Base-by-base conservation (phyloP, 2,329 filamentous ascomycete species). In the Hymenoscyphus infarciens region DNA sequence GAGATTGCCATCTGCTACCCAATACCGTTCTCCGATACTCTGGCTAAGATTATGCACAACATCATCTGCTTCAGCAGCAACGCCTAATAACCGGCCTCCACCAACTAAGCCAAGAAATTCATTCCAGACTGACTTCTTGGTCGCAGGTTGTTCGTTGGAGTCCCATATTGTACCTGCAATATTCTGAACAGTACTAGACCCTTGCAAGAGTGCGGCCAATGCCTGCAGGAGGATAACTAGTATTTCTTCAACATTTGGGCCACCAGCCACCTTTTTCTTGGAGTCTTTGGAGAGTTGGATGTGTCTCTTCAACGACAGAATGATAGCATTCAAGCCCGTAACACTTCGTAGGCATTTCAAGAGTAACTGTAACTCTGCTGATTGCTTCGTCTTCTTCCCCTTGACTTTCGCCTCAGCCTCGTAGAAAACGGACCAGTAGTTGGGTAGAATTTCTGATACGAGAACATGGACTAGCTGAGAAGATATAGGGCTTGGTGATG, bases 401-500 rank as follows among this genome's bases (percentile, higher is more conserved):
- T 31, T 67, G 63, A 29, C 6, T 1, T 66, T 64, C 3, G 25
- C 72, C 74, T 72, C 64, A n/a, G 77, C 77, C 62, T 83, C 81
- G 42, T 79, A 76, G 16, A 94, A 72, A 8, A 85, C 71, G 2
- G 80, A 73, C 94, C 95, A 98, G 75, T 94, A 96, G 72, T 93
- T 90, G 1, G 91, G 90, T 7, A 92, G 79, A 29, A 90, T 92
- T 35, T 87, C 84, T 16, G 83, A 87, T 63, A 96, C 86, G 39
- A 99, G 77, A 2, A 85, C 78, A 71, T 92, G 87, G 59, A 94
- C 80, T 35, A 97, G 84, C 69, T 92, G 90, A 22, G 91, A 87
- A 62, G 87, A 84, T 64, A 85, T 78, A 1, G 93, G 87, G 35
- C 83, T 83, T 3, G 91, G 87, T 2, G 79, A 75, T 54, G 81